Percentiles rank a stretch among this genome's conserved stretches.
Evolutionary conservation across 352 stramenopile species (phyloP).

Genomic region (Globisporangium parvum): DNA sequence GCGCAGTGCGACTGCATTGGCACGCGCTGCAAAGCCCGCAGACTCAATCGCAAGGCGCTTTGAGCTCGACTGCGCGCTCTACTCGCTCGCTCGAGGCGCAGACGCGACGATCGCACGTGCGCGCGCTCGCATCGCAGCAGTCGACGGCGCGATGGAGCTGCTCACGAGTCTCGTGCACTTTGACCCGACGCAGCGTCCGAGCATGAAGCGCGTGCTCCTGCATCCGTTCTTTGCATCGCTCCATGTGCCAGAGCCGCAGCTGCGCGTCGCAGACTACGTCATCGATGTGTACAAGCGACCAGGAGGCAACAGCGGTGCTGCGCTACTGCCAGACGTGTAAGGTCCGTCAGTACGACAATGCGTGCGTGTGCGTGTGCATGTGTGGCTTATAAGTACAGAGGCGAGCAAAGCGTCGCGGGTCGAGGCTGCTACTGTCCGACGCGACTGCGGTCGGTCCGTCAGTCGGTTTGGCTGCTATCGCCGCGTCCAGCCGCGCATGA

Average conservation of each 20-base stretch:
- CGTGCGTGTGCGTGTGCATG: background rate
- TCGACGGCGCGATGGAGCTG: constrained; percentile 40
- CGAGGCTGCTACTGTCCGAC: no score
- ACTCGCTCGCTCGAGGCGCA: constrained; percentile 40
- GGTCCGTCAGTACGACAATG: background rate
- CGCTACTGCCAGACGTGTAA: constrained; percentile 40
- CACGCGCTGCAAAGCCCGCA: constrained; percentile 6
- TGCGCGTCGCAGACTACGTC: constrained; percentile 37
- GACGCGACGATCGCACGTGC: constrained; percentile 44
- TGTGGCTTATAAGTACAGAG: background rate
- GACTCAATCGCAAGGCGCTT: constrained; percentile 28
- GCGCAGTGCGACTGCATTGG: constrained; percentile 11
- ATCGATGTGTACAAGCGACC: constrained; percentile 42
- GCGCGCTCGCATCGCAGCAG: constrained; percentile 35
- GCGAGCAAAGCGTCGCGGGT: no score
- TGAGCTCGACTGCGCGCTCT: constrained; percentile 32
- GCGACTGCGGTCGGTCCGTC: no score
- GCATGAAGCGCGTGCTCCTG: constrained; percentile 57
- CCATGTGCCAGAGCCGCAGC: constrained; percentile 9
- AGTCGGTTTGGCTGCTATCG: constrained; percentile 2
- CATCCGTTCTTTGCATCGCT: constrained; percentile 52
- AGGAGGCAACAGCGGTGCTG: constrained; percentile 1
- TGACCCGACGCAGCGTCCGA: constrained; percentile 50
- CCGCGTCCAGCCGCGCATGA: constrained; percentile 62
- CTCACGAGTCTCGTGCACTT: constrained; percentile 56